phyloP scores from a whole-genome alignment of 139 green algal genomes.

The Trebouxia sp. region DNA sequence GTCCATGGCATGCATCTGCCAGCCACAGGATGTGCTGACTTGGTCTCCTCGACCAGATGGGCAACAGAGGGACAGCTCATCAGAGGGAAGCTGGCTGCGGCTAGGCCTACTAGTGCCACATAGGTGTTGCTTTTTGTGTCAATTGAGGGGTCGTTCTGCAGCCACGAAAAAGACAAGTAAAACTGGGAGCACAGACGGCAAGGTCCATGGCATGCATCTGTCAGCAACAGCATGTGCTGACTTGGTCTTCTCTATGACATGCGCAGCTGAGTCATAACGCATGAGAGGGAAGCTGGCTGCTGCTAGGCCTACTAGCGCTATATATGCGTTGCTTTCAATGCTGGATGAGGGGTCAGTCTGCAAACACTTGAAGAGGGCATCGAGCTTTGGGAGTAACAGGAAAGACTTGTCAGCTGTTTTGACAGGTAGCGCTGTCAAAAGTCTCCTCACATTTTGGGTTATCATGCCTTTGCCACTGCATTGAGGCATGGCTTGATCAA shows the following conservation, averaged over 20 bases:
- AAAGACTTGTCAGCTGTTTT: too few relatives aligned
- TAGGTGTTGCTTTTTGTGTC: neutral
- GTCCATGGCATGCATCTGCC: neutral
- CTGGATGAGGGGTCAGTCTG: neutral
- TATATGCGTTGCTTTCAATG: neutral
- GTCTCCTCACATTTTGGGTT: too few relatives aligned
- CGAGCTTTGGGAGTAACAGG: too few relatives aligned
- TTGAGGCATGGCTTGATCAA: too few relatives aligned
- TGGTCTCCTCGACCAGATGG: neutral
- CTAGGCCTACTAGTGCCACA: neutral
- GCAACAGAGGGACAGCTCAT: neutral
- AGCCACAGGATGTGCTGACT: neutral
- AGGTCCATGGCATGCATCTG: neutral
- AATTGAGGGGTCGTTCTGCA: neutral
- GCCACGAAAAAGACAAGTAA: neutral
- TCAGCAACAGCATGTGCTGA: neutral
- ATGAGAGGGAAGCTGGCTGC: neutral
- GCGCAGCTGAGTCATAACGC: neutral
- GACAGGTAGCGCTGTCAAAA: too few relatives aligned
- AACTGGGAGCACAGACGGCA: neutral
- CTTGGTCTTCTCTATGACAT: neutral
- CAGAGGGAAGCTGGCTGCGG: neutral
- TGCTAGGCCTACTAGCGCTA: neutral
- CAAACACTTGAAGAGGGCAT: too few relatives aligned
- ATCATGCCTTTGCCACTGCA: too few relatives aligned